Evolutionary conservation across 2,329 filamentous ascomycete species (phyloP).

Genomic region (Trematosphaeria pertusa): DNA sequence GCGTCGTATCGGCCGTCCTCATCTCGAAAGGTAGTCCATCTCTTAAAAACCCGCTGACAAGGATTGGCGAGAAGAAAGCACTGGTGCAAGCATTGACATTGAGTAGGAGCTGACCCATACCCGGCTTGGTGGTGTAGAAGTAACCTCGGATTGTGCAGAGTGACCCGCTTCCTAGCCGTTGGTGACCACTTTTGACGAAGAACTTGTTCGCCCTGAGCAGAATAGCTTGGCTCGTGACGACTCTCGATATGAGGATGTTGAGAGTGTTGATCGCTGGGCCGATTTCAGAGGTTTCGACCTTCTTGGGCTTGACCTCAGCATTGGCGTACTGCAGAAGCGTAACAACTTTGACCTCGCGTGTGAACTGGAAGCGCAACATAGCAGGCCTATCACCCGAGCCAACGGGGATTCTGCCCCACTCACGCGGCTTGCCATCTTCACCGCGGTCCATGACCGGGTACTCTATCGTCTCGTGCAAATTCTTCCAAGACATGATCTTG

Average conservation of each 20-base stretch:
- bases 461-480: neutral
- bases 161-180: neutral
- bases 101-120: slow-evolving; percentile 6
- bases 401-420: too few relatives aligned
- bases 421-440: neutral
- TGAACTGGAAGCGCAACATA: neutral
- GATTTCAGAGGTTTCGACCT: neutral
- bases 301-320: neutral
- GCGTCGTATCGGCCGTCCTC: too few relatives aligned
- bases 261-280: slow-evolving; percentile 17
- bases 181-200: slow-evolving; percentile 4
- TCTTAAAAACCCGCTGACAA: slow-evolving; percentile 2
- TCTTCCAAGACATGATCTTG: slow-evolving; percentile 16
- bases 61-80: slow-evolving; percentile 11
- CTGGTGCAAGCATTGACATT: slow-evolving; percentile 10
- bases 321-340: neutral
- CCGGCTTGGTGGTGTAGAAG: slow-evolving; percentile 8
- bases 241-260: slow-evolving; percentile 22
- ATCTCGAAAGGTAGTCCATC: neutral
- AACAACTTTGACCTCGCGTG: neutral
- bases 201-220: slow-evolving; percentile 3
- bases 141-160: slow-evolving; percentile 12
- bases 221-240: neutral
- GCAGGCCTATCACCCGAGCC: too few relatives aligned
- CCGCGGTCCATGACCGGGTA: neutral